Evolutionary conservation across 352 stramenopile species (phyloP).

Genomic region (Phytophthora tentaculata): DNA sequence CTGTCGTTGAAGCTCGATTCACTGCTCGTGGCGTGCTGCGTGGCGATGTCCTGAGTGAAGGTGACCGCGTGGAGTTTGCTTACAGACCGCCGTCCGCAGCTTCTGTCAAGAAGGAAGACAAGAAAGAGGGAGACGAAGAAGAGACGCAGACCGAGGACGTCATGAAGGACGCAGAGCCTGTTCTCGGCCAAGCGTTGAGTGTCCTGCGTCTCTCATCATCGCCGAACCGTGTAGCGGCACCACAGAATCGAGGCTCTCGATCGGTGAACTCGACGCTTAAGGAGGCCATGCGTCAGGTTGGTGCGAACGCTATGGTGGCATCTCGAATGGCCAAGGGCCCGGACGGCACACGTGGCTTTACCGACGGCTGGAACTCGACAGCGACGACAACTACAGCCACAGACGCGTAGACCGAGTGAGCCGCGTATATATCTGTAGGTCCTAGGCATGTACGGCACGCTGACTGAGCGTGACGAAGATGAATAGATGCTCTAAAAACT

Average conservation of each 20-base stretch:
- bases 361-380: slow-evolving; percentile 52
- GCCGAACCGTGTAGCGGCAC: slow-evolving; percentile 18
- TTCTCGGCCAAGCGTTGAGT: slow-evolving; percentile 53
- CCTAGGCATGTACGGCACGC: slow-evolving; percentile 29
- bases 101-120: slow-evolving; percentile 44
- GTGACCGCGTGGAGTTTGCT: slow-evolving; percentile 81
- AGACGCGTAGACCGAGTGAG: slow-evolving; percentile 13
- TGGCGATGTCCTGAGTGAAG: slow-evolving; percentile 61
- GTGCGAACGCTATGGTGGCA: slow-evolving; percentile 59
- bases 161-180: slow-evolving; percentile 7
- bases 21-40: slow-evolving; percentile 60
- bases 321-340: slow-evolving; percentile 80
- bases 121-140: slow-evolving; percentile 26
- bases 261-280: slow-evolving; percentile 71
- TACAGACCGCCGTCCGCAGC: slow-evolving; percentile 34
- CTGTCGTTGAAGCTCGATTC: slow-evolving; percentile 49
- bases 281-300: slow-evolving; percentile 70
- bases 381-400: slow-evolving; percentile 6
- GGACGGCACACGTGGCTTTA: slow-evolving; percentile 76
- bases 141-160: slow-evolving; percentile 17
- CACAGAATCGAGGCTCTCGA: slow-evolving; percentile 48
- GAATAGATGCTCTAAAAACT: slow-evolving; percentile 14
- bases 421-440: slow-evolving; percentile 28
- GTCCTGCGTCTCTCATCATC: slow-evolving; percentile 51
- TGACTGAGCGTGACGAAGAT: slow-evolving; percentile 17